Conservation (phyloP, 345 rosid genomes). For the Ceriops decandra region DNA sequence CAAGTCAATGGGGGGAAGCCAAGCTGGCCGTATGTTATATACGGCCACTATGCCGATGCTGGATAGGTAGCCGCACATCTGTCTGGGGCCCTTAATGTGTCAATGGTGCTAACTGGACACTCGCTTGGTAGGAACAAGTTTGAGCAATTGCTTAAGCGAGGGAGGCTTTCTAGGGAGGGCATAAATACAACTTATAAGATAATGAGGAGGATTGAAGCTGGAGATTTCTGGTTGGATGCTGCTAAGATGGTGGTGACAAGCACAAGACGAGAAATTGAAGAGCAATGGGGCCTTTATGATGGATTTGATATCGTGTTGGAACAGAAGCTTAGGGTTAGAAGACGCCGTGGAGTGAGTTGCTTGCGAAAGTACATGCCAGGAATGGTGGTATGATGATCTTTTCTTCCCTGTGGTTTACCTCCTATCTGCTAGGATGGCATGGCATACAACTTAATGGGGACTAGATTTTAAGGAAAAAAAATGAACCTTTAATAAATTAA, state of each 20-base stretch:
- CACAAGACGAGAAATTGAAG: slow-evolving; percentile 72
- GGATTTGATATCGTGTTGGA: slow-evolving; percentile 66
- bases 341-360: slow-evolving; percentile 66
- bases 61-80: slow-evolving; percentile 59
- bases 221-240: slow-evolving; percentile 56
- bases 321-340: slow-evolving; percentile 58
- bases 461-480: too few relatives aligned
- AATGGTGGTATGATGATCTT: slow-evolving; percentile 50
- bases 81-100: slow-evolving; percentile 58
- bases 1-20: slow-evolving; percentile 53
- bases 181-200: slow-evolving; percentile 60
- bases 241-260: slow-evolving; percentile 69
- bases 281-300: slow-evolving; percentile 73
- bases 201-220: slow-evolving; percentile 57
- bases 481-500: neutral
- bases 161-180: slow-evolving; percentile 55
- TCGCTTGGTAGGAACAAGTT: slow-evolving; percentile 64
- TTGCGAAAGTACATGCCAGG: slow-evolving; percentile 60
- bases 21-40: slow-evolving; percentile 63
- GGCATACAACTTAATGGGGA: too few relatives aligned
- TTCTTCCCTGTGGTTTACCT: neutral
- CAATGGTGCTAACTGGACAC: slow-evolving; percentile 70
- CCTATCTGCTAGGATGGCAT: neutral
- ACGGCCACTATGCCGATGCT: slow-evolving; percentile 76
- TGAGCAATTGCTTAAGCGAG: slow-evolving; percentile 65